Percentiles rank a stretch among this genome's conserved stretches.
Conservation (phyloP, 1,284 basidiomycete genomes). For the Marasmius sp. region DNA sequence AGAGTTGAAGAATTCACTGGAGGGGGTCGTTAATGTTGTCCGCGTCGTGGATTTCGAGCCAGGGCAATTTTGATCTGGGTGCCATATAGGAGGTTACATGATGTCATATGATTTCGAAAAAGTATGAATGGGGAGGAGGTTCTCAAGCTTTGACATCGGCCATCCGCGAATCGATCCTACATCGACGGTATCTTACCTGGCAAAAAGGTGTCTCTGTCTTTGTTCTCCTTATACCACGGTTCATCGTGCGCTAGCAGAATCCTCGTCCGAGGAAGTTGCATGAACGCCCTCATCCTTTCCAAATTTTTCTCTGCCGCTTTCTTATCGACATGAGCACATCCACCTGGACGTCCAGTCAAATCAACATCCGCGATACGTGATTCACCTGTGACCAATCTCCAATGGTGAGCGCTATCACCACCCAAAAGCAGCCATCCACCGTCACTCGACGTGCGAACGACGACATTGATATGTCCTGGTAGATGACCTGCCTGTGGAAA, state of each 20-base stretch:
- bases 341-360: conserved; percentile 16
- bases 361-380: conserved; percentile 34
- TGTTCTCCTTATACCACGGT: conserved; percentile 49
- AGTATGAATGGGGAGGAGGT: no score
- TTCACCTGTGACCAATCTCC: conserved; percentile 47
- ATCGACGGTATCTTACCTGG: conserved; percentile 3
- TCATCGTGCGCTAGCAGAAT: conserved; percentile 54
- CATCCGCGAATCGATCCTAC: background rate
- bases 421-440: conserved; percentile 59
- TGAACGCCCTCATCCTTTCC: conserved; percentile 36
- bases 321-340: conserved; percentile 45
- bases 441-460: conserved; percentile 54
- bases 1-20: background rate
- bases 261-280: conserved; percentile 36
- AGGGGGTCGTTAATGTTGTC: background rate
- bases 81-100: no score
- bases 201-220: conserved; percentile 23
- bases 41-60: background rate
- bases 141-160: no score
- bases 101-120: no score
- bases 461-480: conserved; percentile 50
- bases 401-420: conserved; percentile 56
- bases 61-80: background rate
- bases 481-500: conserved; percentile 43
- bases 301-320: conserved; percentile 42